Evolutionary conservation across 2,329 filamentous ascomycete species (phyloP).

Genomic region (Xylariaceae sp.): DNA sequence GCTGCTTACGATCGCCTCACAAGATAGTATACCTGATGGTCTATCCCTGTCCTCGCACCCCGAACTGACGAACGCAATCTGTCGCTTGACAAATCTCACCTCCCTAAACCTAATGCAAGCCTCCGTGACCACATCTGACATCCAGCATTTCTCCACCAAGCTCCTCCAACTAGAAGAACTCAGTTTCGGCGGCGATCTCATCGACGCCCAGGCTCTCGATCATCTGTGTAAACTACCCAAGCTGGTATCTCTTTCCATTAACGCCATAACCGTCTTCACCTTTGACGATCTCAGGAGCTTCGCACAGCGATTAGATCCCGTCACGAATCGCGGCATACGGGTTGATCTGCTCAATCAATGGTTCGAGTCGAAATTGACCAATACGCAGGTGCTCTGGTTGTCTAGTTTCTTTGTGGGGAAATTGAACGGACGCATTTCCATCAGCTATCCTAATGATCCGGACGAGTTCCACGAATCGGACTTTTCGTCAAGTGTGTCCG

Average conservation of each 20-base stretch:
- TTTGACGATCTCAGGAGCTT: slow-evolving; percentile 43
- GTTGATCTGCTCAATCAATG: slow-evolving; percentile 35
- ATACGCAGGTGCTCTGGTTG: slow-evolving; percentile 27
- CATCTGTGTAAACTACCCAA: slow-evolving; percentile 36
- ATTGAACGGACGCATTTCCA: slow-evolving; percentile 33
- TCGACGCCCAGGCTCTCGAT: slow-evolving; percentile 42
- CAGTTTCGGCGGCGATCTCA: slow-evolving; percentile 50
- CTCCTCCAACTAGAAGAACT: slow-evolving; percentile 50
- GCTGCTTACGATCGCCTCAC: slow-evolving; percentile 25
- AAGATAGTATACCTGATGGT: slow-evolving; percentile 42
- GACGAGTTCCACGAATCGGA: slow-evolving; percentile 36
- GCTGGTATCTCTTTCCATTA: slow-evolving; percentile 49
- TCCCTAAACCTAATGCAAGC: slow-evolving; percentile 49
- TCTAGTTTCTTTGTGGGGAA: slow-evolving; percentile 21
- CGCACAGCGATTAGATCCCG: slow-evolving; percentile 33
- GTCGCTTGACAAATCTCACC: slow-evolving; percentile 45
- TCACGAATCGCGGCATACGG: slow-evolving; percentile 29
- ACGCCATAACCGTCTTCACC: slow-evolving; percentile 51
- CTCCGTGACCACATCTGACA: slow-evolving; percentile 45
- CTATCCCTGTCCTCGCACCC: slow-evolving; percentile 37
- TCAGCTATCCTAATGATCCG: slow-evolving; percentile 32
- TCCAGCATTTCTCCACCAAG: slow-evolving; percentile 41
- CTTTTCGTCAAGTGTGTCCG: slow-evolving; percentile 27
- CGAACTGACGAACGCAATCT: slow-evolving; percentile 39
- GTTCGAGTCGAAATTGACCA: slow-evolving; percentile 26